Evolutionary conservation across 1,284 basidiomycete species (phyloP), one percentile per base, ranked within the genome.

Genomic region (Cryptococcus hybrid): DNA sequence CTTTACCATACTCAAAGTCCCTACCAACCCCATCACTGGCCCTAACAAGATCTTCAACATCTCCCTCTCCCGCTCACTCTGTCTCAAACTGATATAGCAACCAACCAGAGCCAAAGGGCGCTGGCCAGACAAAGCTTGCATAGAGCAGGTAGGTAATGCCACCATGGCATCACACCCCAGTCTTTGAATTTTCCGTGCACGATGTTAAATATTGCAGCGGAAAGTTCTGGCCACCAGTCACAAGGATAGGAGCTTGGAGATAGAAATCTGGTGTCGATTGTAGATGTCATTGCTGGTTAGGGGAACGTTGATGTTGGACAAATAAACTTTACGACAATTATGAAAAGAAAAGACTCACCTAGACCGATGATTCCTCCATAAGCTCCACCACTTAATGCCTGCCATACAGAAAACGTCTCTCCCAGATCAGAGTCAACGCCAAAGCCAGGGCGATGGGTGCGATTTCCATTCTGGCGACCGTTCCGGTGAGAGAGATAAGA

Each of bases 91-190:
- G 18, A 50, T 18, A 3, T 38, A 24, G 13, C 47, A 44, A 13
- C 48, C 52, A 5, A 52, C 3, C 3, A n/a, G 46, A 15, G 34
- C 18, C 12, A 96, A 82, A 0, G 90, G 0, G 84, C 68, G 0
- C 87, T 79, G 1, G 84, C 81, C 3, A 91, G 79, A 2, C 94
- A 81, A 2, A 97, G 83, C 64, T 89, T 92, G 0, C 92, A 92
- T 0, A 98, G 83, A 61, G 84, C 81, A 0, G 83, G 82, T 65
- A 90, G 80, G 77, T 98, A 98, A 1, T 84, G 80, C 60, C 85
- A 81, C 39, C 79, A 79, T 0, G 93, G 90, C 12, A 88, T 75
- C 74, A 94, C 88, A 62, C 96, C 95, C 95, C 95, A 99, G 30
- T 95, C 86, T 0, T 86, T 80, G 47, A 89, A 88, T 71, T 95